phyloP scores from a whole-genome alignment of 1,139 yeast genomes.

The Geotrichum phurueaensis region DNA sequence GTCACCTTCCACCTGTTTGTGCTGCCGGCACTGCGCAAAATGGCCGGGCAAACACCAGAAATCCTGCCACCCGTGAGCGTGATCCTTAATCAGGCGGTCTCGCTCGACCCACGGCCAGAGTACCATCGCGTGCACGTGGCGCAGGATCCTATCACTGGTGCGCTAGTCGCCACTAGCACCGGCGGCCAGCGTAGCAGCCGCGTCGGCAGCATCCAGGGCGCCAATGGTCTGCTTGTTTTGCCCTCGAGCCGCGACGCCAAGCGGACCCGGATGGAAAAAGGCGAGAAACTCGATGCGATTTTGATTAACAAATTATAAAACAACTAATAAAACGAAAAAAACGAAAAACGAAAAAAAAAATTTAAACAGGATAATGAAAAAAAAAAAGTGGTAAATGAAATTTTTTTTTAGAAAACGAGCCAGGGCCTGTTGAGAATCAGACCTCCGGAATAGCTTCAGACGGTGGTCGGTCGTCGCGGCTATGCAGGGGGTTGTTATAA shows the following conservation, averaged over 20 bases:
- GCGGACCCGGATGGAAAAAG: constrained; percentile 9
- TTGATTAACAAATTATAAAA: constrained; percentile 20
- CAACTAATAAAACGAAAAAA: background rate
- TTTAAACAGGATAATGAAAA: background rate
- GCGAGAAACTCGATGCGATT: constrained; percentile 26
- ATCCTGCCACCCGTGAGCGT: constrained; percentile 33
- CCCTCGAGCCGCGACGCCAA: constrained; percentile 30
- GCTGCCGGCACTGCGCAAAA: constrained; percentile 39
- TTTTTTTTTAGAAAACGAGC: background rate
- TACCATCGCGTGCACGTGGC: constrained; percentile 41
- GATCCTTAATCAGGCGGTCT: constrained; percentile 29
- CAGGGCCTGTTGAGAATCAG: background rate
- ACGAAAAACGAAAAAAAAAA: background rate
- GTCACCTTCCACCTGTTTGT: constrained; percentile 46
- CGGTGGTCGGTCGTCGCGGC: background rate
- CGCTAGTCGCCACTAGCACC: constrained; percentile 38
- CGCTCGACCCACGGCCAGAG: constrained; percentile 46
- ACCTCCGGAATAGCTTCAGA: background rate
- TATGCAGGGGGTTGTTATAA: background rate
- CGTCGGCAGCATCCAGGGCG: constrained; percentile 42
- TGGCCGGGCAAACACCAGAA: constrained; percentile 30
- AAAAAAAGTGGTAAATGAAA: background rate
- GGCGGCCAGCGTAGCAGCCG: constrained; percentile 48
- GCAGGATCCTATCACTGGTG: constrained; percentile 22
- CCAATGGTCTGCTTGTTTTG: constrained; percentile 42